phyloP scores from a whole-genome alignment of 2,329 filamentous ascomycete species.

The Diaporthe vexans region DNA sequence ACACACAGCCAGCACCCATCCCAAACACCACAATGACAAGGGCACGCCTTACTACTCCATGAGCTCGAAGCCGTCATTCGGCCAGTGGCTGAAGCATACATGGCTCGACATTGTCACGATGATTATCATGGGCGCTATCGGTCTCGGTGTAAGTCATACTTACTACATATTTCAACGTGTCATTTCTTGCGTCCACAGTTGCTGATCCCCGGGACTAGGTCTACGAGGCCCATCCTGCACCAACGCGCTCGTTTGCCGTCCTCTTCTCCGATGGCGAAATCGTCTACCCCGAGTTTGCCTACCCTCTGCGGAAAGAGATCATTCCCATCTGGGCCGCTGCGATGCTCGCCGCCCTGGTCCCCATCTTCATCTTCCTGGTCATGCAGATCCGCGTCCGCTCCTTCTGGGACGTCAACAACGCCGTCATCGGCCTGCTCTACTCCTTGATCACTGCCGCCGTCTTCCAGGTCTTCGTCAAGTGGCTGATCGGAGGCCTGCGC shows the following conservation, averaged over 20 bases:
- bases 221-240: conserved; percentile 75
- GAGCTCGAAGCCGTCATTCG: conserved; percentile 58
- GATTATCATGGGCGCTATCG: conserved; percentile 74
- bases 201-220: conserved; percentile 56
- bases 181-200: too few species aligned
- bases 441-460: conserved; percentile 78
- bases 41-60: conserved; percentile 46
- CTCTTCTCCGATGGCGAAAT: conserved; percentile 76
- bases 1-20: conserved; percentile 22
- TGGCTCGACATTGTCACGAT: conserved; percentile 79
- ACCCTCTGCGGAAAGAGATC: conserved; percentile 78
- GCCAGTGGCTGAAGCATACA: conserved; percentile 78
- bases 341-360: conserved; percentile 74
- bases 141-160: conserved; percentile 71
- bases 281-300: conserved; percentile 79
- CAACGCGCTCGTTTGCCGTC: conserved; percentile 78
- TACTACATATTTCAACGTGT: background rate
- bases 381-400: conserved; percentile 77
- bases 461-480: conserved; percentile 83
- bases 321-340: conserved; percentile 80
- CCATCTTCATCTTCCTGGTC: conserved; percentile 74
- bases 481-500: conserved; percentile 80
- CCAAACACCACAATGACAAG: conserved; percentile 29
- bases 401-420: conserved; percentile 81
- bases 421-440: conserved; percentile 77